Base-by-base conservation (phyloP, 2,329 filamentous ascomycete species). In the Hypoxylon sp. region DNA sequence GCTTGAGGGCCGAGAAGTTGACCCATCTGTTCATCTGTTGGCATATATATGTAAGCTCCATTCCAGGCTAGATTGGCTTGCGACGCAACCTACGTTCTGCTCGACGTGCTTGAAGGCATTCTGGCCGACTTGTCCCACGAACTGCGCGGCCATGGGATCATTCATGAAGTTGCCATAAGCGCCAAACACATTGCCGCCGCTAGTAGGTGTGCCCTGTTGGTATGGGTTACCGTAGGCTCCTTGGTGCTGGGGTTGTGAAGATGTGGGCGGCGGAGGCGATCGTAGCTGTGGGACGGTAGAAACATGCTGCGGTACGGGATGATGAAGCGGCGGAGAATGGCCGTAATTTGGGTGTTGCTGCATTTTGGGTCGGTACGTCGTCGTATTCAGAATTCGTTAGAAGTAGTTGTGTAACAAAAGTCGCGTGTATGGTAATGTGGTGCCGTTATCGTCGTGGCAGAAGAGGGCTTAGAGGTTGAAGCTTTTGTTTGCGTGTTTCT, bases 271-370 rank as follows among this genome's bases (percentile, higher is more conserved):
- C 61, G 92, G 94, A 64, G 95, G 95, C 61, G 95, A 98, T 79
- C 96, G 90, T 77, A 99, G 89, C 81, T 98, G 95, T 46, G 95
- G 95, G 51, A 99, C 95, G 61, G 94, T 97, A 75, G 95, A 98
- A 74, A 98, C 94, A 84, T 99, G 95, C 80, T 99, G 95, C 66
- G 95, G 95, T 62, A 98, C 93, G 61, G 95, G 95, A 78, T 98
- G 95, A 80, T 98, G 95, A 72, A 98, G 89, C 70, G 94, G 94
- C 76, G 94, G 94, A 76, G 93, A 97, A 75, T 94, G 91, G 78
- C 88, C 88, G 81, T 95, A 97, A 56, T 88, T 84, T 76, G 90
- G 85, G 56, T 59, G 59, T 77, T 93, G 91, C 81, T 97, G 94
- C 94, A 97, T 97, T 65, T 76, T 85, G 78, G 46, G 26, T 22